phyloP scores from a whole-genome alignment of 768 basidiomycete genomes.

The Hortiboletus flavorubellus region DNA sequence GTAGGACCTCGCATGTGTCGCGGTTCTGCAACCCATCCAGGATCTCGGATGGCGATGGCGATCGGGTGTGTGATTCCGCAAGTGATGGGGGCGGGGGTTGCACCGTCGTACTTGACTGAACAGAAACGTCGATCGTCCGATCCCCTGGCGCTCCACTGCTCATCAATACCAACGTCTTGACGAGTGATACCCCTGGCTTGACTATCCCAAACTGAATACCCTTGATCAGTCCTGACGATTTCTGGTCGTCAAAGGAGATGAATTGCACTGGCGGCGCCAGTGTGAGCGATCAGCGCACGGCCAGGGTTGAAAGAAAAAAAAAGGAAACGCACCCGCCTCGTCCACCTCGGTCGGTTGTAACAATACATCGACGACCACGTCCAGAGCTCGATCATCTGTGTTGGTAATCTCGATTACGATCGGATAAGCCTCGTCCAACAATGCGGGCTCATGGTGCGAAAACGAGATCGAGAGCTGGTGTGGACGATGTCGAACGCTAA shows the following conservation, averaged over 20 bases:
- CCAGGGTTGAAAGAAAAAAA: background rate
- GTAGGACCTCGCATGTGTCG: constrained; percentile 52
- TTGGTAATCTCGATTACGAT: constrained; percentile 71
- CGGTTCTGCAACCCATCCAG: constrained; percentile 19
- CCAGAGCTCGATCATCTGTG: constrained; percentile 63
- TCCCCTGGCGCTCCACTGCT: constrained; percentile 64
- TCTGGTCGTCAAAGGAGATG: constrained; percentile 58
- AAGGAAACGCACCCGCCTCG: constrained; percentile 52
- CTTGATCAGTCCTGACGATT: constrained; percentile 72
- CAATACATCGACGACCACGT: constrained; percentile 68
- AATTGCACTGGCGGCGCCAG: constrained; percentile 44
- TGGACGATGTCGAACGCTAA: constrained; percentile 59
- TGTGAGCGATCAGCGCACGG: background rate
- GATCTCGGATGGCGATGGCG: constrained; percentile 4
- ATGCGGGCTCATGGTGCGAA: constrained; percentile 63
- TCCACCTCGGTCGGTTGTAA: constrained; percentile 80
- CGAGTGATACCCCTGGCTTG: constrained; percentile 49
- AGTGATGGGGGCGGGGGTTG: background rate
- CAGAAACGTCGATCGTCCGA: constrained; percentile 75
- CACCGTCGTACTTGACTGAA: constrained; percentile 51
- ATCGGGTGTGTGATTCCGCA: background rate
- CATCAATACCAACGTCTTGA: constrained; percentile 62
- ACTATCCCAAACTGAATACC: constrained; percentile 66
- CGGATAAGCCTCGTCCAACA: constrained; percentile 77
- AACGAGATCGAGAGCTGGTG: constrained; percentile 57